Percentiles rank a stretch among this genome's conserved stretches.
Conservation (phyloP, 768 basidiomycete species). For the Trametes maxima region DNA sequence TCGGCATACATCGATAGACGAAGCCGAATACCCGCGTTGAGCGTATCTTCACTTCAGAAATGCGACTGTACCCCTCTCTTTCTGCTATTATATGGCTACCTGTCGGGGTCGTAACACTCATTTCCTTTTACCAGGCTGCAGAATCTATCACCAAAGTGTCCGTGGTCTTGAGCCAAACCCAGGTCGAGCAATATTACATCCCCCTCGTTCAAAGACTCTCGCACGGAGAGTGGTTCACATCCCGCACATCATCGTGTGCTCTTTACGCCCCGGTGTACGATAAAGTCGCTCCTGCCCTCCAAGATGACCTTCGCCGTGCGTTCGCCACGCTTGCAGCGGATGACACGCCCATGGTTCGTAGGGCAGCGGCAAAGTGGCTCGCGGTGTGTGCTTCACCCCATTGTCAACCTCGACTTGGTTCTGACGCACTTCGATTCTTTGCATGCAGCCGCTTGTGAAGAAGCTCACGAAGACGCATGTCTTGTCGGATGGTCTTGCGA, state of each 20-base stretch:
- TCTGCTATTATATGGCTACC: background rate
- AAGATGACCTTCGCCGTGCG: constrained; percentile 87
- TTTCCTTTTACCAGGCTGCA: constrained; percentile 65
- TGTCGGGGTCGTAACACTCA: background rate
- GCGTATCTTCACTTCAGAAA: too few relatives aligned
- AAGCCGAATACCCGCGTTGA: too few relatives aligned
- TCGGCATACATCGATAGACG: too few relatives aligned
- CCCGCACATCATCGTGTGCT: constrained; percentile 92
- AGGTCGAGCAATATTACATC: constrained; percentile 89
- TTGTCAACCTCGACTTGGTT: constrained; percentile 25
- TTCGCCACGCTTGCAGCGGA: constrained; percentile 84
- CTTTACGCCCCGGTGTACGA: constrained; percentile 90
- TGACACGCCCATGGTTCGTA: constrained; percentile 98
- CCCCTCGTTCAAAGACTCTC: constrained; percentile 89
- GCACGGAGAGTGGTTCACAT: constrained; percentile 98
- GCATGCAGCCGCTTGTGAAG: constrained; percentile 71
- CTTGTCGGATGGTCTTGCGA: constrained; percentile 82
- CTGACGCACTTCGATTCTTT: constrained; percentile 1
- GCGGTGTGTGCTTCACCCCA: constrained; percentile 67
- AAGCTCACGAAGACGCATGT: constrained; percentile 81
- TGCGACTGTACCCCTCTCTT: background rate
- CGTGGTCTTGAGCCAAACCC: constrained; percentile 68
- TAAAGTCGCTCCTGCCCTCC: constrained; percentile 68
- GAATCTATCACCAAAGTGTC: constrained; percentile 94
- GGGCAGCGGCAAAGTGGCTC: constrained; percentile 95